phyloP scores from a whole-genome alignment of 176 grass and related monocot genomes.

The Bothriochloa decipiens region DNA sequence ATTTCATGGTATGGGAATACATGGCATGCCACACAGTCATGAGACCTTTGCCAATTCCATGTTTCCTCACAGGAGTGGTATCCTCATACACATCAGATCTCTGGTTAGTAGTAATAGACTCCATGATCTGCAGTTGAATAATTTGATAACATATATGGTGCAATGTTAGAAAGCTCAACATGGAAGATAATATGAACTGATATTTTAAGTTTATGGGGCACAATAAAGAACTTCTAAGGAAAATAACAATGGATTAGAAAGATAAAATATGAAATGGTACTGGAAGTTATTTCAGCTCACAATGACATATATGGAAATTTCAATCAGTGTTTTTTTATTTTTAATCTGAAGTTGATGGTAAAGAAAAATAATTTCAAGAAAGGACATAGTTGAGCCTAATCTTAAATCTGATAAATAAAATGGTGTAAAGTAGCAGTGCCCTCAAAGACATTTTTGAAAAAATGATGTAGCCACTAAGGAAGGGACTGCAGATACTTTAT shows the following conservation, averaged over 20 bases:
- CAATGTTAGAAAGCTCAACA: conserved; percentile 7
- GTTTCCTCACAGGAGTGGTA: conserved; percentile 60
- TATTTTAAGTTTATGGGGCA: not conserved
- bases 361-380: conserved; percentile 26
- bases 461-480: not conserved
- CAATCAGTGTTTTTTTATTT: not conserved
- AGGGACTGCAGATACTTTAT: not conserved
- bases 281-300: not conserved
- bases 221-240: not conserved
- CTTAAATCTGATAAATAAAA: conserved; percentile 33
- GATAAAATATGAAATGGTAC: not conserved
- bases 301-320: not conserved
- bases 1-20: conserved; percentile 59
- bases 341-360: conserved; percentile 6
- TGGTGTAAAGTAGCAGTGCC: not conserved
- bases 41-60: conserved; percentile 96
- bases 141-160: not conserved
- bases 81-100: conserved; percentile 29
- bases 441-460: not conserved
- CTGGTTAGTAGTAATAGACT: conserved; percentile 22
- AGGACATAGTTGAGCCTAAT: conserved; percentile 13
- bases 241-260: not conserved
- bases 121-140: conserved; percentile 46
- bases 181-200: conserved; percentile 22
- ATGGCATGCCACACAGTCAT: conserved; percentile 95